These are phyloP conservation scores for Xylaria flabelliformis DNA, from an alignment of 495 filamentous ascomycete species.

Conservation along the genomic window DNA sequence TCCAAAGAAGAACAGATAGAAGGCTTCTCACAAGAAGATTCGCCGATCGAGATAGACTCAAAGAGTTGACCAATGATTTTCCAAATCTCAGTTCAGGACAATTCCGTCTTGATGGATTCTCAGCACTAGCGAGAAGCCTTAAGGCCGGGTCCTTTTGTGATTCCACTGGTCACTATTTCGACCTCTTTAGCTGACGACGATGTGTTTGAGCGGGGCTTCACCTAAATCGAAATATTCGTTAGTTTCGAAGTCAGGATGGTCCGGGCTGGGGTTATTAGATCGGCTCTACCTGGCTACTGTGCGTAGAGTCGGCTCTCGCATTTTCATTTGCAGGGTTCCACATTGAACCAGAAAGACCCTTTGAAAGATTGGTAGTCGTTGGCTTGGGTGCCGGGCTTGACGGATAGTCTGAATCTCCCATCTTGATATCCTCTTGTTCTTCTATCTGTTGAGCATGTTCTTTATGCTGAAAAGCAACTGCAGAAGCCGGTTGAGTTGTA, in stretches of 20 bases:
- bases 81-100: background rate
- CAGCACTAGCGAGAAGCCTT: conserved; percentile 30
- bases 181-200: background rate
- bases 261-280: background rate
- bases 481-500: background rate
- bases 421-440: conserved; percentile 12
- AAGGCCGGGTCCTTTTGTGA: conserved; percentile 29
- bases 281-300: background rate
- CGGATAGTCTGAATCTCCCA: background rate
- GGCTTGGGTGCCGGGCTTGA: background rate
- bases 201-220: background rate
- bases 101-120: background rate
- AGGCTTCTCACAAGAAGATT: background rate
- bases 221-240: background rate
- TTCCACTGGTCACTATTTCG: conserved; percentile 28
- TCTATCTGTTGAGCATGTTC: background rate
- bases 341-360: conserved; percentile 18
- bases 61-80: background rate
- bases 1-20: background rate
- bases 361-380: background rate
- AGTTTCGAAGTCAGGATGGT: background rate
- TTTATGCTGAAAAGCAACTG: too few species aligned
- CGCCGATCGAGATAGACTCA: background rate
- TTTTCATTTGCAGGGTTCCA: conserved; percentile 23
- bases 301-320: background rate